Conservation (phyloP, 2,329 filamentous ascomycete species). For the Aspergillus udagawae region DNA sequence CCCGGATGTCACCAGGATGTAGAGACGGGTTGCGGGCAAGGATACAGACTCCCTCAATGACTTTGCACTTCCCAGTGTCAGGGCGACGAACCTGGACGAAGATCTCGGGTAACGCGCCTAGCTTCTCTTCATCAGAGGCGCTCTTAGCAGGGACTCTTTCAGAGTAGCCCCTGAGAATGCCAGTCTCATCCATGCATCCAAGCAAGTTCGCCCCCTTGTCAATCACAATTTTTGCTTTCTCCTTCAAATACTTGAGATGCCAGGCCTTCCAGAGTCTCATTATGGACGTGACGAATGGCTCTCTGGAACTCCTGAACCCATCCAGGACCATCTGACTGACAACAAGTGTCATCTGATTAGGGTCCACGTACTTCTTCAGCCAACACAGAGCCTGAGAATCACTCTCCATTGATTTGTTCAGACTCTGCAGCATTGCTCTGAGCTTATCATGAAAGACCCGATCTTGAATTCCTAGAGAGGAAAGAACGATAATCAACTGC, state of each 20-base stretch:
- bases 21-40: conserved; percentile 90
- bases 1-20: conserved; percentile 85
- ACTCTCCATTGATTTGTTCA: conserved; percentile 67
- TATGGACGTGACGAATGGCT: conserved; percentile 79
- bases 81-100: conserved; percentile 75
- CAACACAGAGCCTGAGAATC: conserved; percentile 61
- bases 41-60: conserved; percentile 74
- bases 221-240: conserved; percentile 82
- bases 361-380: conserved; percentile 73
- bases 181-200: conserved; percentile 83
- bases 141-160: conserved; percentile 34
- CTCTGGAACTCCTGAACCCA: conserved; percentile 69
- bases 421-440: conserved; percentile 60
- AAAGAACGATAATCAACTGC: conserved; percentile 84
- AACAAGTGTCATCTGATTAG: conserved; percentile 72
- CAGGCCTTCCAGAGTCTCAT: conserved; percentile 82
- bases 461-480: conserved; percentile 67
- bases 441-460: conserved; percentile 65
- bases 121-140: conserved; percentile 39
- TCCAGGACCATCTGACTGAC: conserved; percentile 73
- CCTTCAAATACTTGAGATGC: conserved; percentile 84
- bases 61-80: conserved; percentile 52
- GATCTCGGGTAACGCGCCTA: conserved; percentile 69
- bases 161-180: conserved; percentile 68
- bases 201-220: conserved; percentile 82